Conservation (phyloP, 169 alveolate species). For the Babesia ovis region DNA sequence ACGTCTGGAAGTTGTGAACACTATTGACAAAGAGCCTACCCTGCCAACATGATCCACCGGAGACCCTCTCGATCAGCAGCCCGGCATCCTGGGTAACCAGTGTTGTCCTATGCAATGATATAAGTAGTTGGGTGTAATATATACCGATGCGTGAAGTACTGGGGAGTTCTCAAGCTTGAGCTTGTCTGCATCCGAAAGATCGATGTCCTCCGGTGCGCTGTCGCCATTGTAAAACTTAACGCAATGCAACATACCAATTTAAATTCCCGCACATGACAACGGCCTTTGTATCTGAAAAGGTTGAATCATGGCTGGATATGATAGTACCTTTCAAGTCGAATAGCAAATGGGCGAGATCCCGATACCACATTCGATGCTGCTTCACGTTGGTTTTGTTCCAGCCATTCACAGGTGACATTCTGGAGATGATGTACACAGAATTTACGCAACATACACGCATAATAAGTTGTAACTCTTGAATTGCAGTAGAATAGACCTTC, state of each 20-base stretch:
- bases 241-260: constrained; percentile 25
- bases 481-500: constrained; percentile 29
- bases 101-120: constrained; percentile 5
- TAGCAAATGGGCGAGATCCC: constrained; percentile 36
- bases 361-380: constrained; percentile 23
- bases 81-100: constrained; percentile 48
- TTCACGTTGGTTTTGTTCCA: constrained; percentile 21
- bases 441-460: constrained; percentile 10
- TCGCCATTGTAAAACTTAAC: neutral
- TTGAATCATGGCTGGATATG: neutral
- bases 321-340: constrained; percentile 16
- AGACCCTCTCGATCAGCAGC: constrained; percentile 34
- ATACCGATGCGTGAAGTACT: constrained; percentile 35
- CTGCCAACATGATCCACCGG: constrained; percentile 34
- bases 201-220: constrained; percentile 62
- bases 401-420: constrained; percentile 40
- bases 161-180: constrained; percentile 34
- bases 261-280: constrained; percentile 29
- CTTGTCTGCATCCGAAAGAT: constrained; percentile 35
- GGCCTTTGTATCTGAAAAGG: constrained; percentile 35
- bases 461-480: constrained; percentile 37
- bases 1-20: constrained; percentile 2
- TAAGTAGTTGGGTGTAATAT: neutral
- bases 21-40: neutral
- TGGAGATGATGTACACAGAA: neutral